phyloP scores from a whole-genome alignment of 352 stramenopile genomes.

The Pythium monospermum region DNA sequence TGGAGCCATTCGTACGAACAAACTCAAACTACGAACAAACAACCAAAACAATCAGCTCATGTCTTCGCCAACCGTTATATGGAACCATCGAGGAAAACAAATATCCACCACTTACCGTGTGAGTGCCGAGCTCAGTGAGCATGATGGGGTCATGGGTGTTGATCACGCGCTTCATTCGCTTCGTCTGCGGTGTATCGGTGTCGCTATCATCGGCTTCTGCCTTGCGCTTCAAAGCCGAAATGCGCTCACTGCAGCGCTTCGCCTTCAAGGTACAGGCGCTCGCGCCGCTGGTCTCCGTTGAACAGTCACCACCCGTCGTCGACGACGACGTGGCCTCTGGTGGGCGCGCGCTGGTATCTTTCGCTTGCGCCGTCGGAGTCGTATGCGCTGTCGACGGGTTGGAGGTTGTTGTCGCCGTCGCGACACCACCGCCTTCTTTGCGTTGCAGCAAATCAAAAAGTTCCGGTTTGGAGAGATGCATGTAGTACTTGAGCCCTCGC shows the following conservation, averaged over 20 bases:
- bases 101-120: slow-evolving; percentile 48
- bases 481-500: slow-evolving; percentile 80
- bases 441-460: slow-evolving; percentile 72
- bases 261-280: slow-evolving; percentile 13
- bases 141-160: slow-evolving; percentile 88
- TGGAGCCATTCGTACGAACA: slow-evolving; percentile 70
- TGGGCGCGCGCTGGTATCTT: background rate
- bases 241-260: slow-evolving; percentile 50
- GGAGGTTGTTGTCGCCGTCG: slow-evolving; percentile 7
- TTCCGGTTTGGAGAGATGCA: slow-evolving; percentile 76
- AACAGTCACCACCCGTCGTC: background rate
- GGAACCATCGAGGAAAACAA: too few relatives aligned
- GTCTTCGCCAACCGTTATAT: slow-evolving; percentile 13
- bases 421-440: slow-evolving; percentile 65
- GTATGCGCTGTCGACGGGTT: background rate
- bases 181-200: slow-evolving; percentile 20
- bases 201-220: slow-evolving; percentile 19
- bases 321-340: slow-evolving; percentile 14
- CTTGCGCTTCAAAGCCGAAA: slow-evolving; percentile 61
- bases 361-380: slow-evolving; percentile 1
- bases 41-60: slow-evolving; percentile 11
- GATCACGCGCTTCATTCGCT: slow-evolving; percentile 55
- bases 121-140: slow-evolving; percentile 62
- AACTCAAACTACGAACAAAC: slow-evolving; percentile 66
- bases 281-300: background rate